Percentiles rank a stretch among this genome's conserved stretches.
These are phyloP conservation scores for Epichloe gansuensis DNA, from an alignment of 2,329 filamentous ascomycete genomes.

Conservation along the genomic window DNA sequence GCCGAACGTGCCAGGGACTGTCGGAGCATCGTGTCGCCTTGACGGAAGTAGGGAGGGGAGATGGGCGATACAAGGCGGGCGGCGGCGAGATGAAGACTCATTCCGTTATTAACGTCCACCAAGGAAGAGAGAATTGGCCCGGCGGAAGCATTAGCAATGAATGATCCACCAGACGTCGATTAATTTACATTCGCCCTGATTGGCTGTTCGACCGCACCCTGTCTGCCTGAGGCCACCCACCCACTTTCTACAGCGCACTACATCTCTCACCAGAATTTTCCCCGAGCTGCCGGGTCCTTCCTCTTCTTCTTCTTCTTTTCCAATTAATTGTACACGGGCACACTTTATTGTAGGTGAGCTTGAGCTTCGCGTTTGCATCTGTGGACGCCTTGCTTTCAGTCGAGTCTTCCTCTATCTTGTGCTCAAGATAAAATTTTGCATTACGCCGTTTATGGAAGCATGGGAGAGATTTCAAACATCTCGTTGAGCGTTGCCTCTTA, in stretches of 20 bases:
- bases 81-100: conserved; percentile 25
- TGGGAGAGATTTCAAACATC: conserved; percentile 41
- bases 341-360: conserved; percentile 63
- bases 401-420: conserved; percentile 65
- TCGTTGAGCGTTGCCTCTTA: conserved; percentile 57
- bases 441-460: conserved; percentile 62
- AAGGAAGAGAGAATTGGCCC: conserved; percentile 22
- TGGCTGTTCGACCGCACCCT: conserved; percentile 17
- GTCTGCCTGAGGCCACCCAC: conserved; percentile 5
- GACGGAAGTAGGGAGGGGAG: conserved; percentile 32
- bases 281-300: conserved; percentile 7
- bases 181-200: conserved; percentile 33
- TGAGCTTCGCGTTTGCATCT: conserved; percentile 31
- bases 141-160: conserved; percentile 23
- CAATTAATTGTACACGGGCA: conserved; percentile 53
- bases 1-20: conserved; percentile 56
- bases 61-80: conserved; percentile 22
- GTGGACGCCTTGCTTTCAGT: conserved; percentile 31
- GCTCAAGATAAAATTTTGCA: conserved; percentile 41
- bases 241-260: conserved; percentile 2
- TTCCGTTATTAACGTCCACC: conserved; percentile 29
- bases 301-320: conserved; percentile 27
- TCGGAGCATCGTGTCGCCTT: conserved; percentile 57
- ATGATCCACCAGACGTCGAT: conserved; percentile 19
- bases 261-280: conserved; percentile 12